A percentile compares a stretch with the other conserved stretches of the same genome.
Evolutionary conservation across 192 early-diverging fungal genomes (phyloP).

Genomic region (Umbelopsis sp.): DNA sequence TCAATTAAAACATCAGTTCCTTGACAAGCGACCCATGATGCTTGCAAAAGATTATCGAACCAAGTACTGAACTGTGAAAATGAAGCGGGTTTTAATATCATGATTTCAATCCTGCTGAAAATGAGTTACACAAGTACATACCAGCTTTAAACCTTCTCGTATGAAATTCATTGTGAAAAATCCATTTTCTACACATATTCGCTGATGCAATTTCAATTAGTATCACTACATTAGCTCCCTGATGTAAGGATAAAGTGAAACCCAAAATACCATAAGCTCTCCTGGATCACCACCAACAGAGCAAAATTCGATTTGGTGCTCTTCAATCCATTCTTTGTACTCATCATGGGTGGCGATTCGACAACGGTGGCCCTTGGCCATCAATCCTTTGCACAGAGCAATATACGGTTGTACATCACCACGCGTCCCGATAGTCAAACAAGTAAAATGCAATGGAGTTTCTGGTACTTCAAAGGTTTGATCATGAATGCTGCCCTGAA

Average conservation of each 20-base stretch:
- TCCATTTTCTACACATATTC: constrained; percentile 69
- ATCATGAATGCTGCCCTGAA: constrained; percentile 8
- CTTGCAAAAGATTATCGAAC: constrained; percentile 62
- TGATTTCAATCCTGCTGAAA: not conserved
- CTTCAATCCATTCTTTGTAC: constrained; percentile 65
- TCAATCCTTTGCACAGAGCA: constrained; percentile 68
- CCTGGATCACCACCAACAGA: constrained; percentile 65
- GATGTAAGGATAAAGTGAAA: constrained; percentile 1
- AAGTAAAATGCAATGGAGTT: constrained; percentile 62
- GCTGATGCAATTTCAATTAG: constrained; percentile 25
- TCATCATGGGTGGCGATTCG: constrained; percentile 72
- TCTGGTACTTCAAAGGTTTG: constrained; percentile 40
- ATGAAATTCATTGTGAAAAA: constrained; percentile 69
- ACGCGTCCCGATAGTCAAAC: constrained; percentile 72
- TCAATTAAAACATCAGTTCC: constrained; percentile 72
- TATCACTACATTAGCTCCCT: not conserved
- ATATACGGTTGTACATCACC: constrained; percentile 80
- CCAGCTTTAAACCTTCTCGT: constrained; percentile 50
- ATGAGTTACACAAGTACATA: constrained; percentile 16
- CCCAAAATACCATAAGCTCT: constrained; percentile 54
- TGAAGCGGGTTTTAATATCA: not conserved
- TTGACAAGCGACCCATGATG: constrained; percentile 60
- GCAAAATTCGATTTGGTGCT: constrained; percentile 70
- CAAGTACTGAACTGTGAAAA: constrained; percentile 59
- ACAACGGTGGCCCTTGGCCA: constrained; percentile 63